phyloP scores from a whole-genome alignment of 129 eudicot species.

The Heracleum sosnowskyi region DNA sequence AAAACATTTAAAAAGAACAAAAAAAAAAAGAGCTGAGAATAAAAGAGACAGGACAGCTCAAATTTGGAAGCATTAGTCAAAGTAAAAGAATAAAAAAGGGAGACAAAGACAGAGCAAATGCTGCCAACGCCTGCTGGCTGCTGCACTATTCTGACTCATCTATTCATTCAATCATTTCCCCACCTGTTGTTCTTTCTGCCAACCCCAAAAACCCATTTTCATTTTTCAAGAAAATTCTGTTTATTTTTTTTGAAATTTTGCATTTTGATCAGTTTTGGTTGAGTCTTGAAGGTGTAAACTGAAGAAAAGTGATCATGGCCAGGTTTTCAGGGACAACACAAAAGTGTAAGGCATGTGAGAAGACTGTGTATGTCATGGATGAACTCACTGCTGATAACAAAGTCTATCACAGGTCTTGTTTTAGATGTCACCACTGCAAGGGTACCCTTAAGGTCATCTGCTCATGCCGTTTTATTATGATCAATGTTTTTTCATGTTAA shows the following conservation, averaged over 20 bases:
- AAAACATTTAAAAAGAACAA: background rate
- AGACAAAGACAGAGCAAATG: slow-evolving; percentile 8
- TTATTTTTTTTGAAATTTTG: too few species aligned
- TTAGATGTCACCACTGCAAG: slow-evolving; percentile 98
- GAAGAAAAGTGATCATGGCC: slow-evolving; percentile 39
- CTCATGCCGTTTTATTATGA: background rate
- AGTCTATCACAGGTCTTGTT: slow-evolving; percentile 80
- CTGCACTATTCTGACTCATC: slow-evolving; percentile 11
- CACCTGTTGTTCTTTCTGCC: slow-evolving; percentile 1
- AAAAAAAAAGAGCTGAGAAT: background rate
- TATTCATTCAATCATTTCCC: background rate
- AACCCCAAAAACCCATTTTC: background rate
- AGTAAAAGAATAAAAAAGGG: background rate
- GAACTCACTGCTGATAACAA: slow-evolving; percentile 78
- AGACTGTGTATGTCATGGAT: slow-evolving; percentile 91
- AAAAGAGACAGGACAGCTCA: slow-evolving; percentile 1
- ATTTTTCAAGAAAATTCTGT: background rate
- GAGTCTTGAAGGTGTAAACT: background rate
- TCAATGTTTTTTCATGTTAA: background rate
- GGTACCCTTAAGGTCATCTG: slow-evolving; percentile 79
- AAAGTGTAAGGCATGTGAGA: slow-evolving; percentile 94
- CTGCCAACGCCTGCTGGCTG: slow-evolving; percentile 12
- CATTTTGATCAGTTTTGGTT: background rate
- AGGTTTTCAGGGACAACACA: slow-evolving; percentile 79
- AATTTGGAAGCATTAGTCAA: slow-evolving; percentile 11